Base-by-base conservation (phyloP, 78 protist species). In the Protostelium mycophagum region DNA sequence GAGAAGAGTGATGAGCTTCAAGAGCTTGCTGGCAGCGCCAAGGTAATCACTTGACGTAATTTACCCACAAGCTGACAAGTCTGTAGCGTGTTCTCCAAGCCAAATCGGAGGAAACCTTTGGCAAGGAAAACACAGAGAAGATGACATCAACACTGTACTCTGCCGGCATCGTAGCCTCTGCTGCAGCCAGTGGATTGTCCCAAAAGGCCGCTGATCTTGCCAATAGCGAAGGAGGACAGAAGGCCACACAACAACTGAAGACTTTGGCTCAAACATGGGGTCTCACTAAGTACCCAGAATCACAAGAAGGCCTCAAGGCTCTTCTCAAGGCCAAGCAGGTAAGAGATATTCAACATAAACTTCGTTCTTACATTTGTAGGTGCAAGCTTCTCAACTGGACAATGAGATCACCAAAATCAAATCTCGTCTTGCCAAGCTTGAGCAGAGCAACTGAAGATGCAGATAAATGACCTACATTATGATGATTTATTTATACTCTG, bases 401-500 rank as follows among this genome's bases (percentile, higher is more conserved):
- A 16, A 51, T 51, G 73, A 51, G 73, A 51, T 51, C 73, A 25
- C 73, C 73, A 51, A 51, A 51, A 51, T 51, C 73, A 51, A 51
- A 16, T 51, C 73, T 16, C 5, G 73, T 25, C 73, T 51, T 16
- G 5, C 73, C 73, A 51, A 51, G 73, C 5, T 51, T 5, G 73
- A 51, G 31, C 31, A 51, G 31, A 51, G 73, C 73, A 51, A 51
- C 73, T n/a, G n/a, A n/a, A n/a, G n/a, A n/a, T n/a, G n/a, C n/a
- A n/a, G n/a, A n/a, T n/a, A n/a, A n/a, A n/a, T n/a, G n/a, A n/a
- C n/a, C n/a, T n/a, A n/a, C n/a, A n/a, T n/a, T n/a, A n/a, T n/a
- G n/a, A n/a, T n/a, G n/a, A n/a, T 1, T 88, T 10, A 86, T 92
- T 92, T 0, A 93, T 86, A 31, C 89, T n/a, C 28, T 51, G 28